Evolutionary conservation across 495 filamentous ascomycete species (phyloP).

Genomic region (Neurospora tetraspora): DNA sequence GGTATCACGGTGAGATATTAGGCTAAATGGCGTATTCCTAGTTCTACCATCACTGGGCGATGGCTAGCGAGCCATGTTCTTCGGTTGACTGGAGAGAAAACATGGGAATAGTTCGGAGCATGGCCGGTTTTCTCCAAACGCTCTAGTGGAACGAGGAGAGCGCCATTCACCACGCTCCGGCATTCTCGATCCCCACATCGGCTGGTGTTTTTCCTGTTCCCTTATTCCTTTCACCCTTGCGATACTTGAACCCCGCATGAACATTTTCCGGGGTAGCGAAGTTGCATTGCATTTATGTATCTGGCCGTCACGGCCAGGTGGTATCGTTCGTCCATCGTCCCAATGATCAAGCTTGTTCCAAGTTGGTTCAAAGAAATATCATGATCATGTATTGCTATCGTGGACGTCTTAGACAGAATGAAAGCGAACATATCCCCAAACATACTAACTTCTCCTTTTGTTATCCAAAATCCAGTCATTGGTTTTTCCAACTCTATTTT

Average conservation of each 20-base stretch:
- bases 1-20: background rate
- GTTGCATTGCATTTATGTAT: background rate
- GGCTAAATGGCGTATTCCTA: conserved; percentile 12
- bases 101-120: conserved; percentile 1
- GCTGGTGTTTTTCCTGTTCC: background rate
- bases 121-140: conserved; percentile 6
- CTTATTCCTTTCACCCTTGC: background rate
- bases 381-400: background rate
- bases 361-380: background rate
- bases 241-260: background rate
- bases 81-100: background rate
- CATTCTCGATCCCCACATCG: background rate
- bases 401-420: background rate
- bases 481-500: background rate
- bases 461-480: background rate
- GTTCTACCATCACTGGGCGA: background rate
- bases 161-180: background rate
- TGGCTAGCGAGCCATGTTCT: background rate
- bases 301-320: background rate
- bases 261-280: background rate
- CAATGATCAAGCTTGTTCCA: background rate
- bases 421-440: background rate
- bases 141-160: conserved; percentile 7
- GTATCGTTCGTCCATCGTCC: background rate
- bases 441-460: background rate